phyloP scores from a whole-genome alignment of 768 basidiomycete genomes.

The Lentinula edodes region DNA sequence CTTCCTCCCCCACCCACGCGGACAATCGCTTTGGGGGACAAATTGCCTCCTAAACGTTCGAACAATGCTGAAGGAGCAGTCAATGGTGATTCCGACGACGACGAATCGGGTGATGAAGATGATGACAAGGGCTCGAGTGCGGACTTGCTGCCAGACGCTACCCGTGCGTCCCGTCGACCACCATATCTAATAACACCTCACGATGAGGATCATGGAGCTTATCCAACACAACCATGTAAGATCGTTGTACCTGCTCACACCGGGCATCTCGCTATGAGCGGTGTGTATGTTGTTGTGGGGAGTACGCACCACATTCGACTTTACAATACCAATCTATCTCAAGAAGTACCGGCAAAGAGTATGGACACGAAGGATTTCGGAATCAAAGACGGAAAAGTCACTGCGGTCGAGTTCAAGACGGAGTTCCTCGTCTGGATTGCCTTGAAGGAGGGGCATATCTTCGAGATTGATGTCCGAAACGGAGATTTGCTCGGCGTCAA shows the following conservation, averaged over 20 bases:
- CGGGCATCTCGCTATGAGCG: conserved; percentile 51
- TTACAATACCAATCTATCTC: conserved; percentile 47
- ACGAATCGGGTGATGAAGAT: conserved; percentile 44
- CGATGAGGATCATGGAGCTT: not conserved
- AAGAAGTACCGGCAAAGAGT: conserved; percentile 37
- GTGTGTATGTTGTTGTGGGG: conserved; percentile 48
- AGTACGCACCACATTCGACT: conserved; percentile 54
- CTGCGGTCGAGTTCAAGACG: conserved; percentile 74
- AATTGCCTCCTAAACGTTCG: conserved; percentile 38
- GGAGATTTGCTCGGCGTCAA: conserved; percentile 55
- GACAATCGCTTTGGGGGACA: conserved; percentile 63
- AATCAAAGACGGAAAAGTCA: conserved; percentile 64
- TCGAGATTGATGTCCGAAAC: conserved; percentile 68
- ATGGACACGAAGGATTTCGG: conserved; percentile 62
- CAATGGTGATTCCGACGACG: conserved; percentile 54
- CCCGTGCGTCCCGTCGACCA: conserved; percentile 55
- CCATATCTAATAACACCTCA: conserved; percentile 23
- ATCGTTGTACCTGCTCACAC: conserved; percentile 57
- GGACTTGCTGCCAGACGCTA: conserved; percentile 47
- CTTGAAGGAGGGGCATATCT: conserved; percentile 83
- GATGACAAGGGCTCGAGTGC: conserved; percentile 1
- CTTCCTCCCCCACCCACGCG: conserved; percentile 75
- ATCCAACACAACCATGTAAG: conserved; percentile 13
- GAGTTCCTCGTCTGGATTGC: conserved; percentile 72
- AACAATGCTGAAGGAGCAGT: conserved; percentile 19